A percentile compares a stretch with the other conserved stretches of the same genome.
phyloP scores from a whole-genome alignment of 1,139 yeast species.

The Candida albicans region DNA sequence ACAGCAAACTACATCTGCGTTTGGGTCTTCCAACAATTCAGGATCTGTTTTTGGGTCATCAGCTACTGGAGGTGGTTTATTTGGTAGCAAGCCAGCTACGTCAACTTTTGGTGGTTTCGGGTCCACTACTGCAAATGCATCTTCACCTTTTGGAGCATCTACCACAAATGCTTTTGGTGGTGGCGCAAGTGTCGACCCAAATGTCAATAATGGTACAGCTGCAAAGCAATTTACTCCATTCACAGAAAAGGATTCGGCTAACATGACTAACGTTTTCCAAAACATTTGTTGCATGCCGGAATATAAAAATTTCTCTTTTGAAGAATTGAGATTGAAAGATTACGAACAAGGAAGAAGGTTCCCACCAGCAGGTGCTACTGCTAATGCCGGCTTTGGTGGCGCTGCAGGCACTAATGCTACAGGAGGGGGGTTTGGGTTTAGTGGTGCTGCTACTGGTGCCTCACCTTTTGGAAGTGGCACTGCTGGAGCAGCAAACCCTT shows the following conservation, averaged over 20 bases:
- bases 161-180: conserved; percentile 24
- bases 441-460: conserved; percentile 19
- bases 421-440: conserved; percentile 34
- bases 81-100: conserved; percentile 25
- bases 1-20: conserved; percentile 10
- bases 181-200: conserved; percentile 35
- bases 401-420: conserved; percentile 28
- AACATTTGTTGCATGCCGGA: conserved; percentile 89
- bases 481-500: conserved; percentile 19
- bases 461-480: conserved; percentile 22
- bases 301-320: conserved; percentile 75
- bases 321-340: conserved; percentile 87
- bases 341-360: conserved; percentile 72
- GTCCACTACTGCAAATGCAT: conserved; percentile 19
- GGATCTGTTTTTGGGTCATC: conserved; percentile 21
- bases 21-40: conserved; percentile 19
- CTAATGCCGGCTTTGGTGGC: conserved; percentile 24
- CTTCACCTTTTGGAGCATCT: conserved; percentile 25
- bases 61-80: conserved; percentile 28
- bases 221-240: conserved; percentile 63
- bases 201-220: conserved; percentile 66
- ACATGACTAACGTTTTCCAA: conserved; percentile 63
- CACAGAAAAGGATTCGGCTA: conserved; percentile 71
- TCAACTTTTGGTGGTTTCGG: conserved; percentile 25
- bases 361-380: conserved; percentile 47